Base-by-base conservation (phyloP, 352 stramenopile genomes). In the Phytophthora meadii region DNA sequence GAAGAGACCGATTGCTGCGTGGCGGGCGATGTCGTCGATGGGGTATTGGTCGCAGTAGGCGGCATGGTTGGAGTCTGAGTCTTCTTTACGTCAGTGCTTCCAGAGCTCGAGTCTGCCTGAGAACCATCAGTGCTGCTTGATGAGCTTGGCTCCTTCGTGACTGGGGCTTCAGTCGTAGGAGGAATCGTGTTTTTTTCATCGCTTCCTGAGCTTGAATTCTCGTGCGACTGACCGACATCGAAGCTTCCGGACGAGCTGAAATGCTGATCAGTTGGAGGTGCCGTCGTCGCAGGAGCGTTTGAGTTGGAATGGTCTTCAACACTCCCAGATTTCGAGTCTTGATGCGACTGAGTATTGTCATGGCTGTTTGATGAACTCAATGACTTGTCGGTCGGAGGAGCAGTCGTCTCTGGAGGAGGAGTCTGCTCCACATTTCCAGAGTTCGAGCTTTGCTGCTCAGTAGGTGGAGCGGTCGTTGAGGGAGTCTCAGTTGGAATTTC, bases 51-150 rank as follows among this genome's bases (percentile, higher is more conserved):
- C 45, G 17, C 22, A 2, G 54, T 40, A 12, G 27, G 27, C 27
- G 6, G 27, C 1, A 30, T 30, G 6, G 28, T 46, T 15, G 52
- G 52, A n/a, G 39, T 5, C 52, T 60, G 39, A n/a, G 52, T 50
- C 10, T 61, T 47, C 19, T 54, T 61, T 7, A 39, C 54, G n/a
- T 30, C 55, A 27, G 5, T 19, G 36, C 55, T 50, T 49, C 36
- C 55, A 17, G 45, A 46, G 25, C n/a, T 50, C 22, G 55, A 63
- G 42, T 54, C 46, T n/a, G 47, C 30, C 8, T 12, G 15, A 30
- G 54, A 61, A 5, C 4, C 12, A n/a, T 50, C 32, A 8, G 15
- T 25, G 32, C 42, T 54, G n/a, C 27, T 41, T 34, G 40, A 52
- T 4, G 27, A 27, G 19, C 30, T 54, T 4, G 48, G 28, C 28